Conservation (phyloP, 805 yeast genomes). For the Hanseniaspora pseudoguilliermondii region DNA sequence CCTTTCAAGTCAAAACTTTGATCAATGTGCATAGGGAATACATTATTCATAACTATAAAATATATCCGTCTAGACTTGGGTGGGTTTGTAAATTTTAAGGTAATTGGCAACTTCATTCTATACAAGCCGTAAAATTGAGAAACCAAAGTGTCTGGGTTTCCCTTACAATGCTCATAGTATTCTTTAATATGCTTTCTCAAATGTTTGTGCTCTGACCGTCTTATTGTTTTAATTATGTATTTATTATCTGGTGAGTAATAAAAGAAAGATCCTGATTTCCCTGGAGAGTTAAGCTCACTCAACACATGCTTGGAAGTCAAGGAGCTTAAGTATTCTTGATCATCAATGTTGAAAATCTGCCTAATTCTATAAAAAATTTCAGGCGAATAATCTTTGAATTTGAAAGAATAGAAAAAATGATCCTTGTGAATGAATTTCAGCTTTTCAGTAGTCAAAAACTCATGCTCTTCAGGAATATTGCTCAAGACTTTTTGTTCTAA, state of each 20-base stretch:
- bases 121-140: constrained; percentile 96
- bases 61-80: constrained; percentile 59
- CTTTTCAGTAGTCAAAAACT: constrained; percentile 62
- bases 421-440: constrained; percentile 80
- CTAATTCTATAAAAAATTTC: constrained; percentile 83
- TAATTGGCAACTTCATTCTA: constrained; percentile 75
- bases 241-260: constrained; percentile 88
- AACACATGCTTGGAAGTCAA: constrained; percentile 85
- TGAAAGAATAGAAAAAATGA: constrained; percentile 86
- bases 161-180: constrained; percentile 67
- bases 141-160: constrained; percentile 74
- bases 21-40: constrained; percentile 86
- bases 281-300: constrained; percentile 88
- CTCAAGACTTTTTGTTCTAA: not conserved
- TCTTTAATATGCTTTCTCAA: constrained; percentile 58
- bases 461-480: constrained; percentile 30
- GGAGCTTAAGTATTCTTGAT: constrained; percentile 88
- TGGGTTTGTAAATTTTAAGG: constrained; percentile 24
- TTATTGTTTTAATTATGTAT: constrained; percentile 91
- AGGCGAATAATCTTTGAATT: constrained; percentile 92
- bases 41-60: constrained; percentile 90
- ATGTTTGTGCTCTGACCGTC: constrained; percentile 81
- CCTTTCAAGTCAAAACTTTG: constrained; percentile 86
- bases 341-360: constrained; percentile 70
- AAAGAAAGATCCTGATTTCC: constrained; percentile 92